Evolutionary conservation across 1,284 basidiomycete genomes (phyloP).

Genomic region (Ustilago sp.): DNA sequence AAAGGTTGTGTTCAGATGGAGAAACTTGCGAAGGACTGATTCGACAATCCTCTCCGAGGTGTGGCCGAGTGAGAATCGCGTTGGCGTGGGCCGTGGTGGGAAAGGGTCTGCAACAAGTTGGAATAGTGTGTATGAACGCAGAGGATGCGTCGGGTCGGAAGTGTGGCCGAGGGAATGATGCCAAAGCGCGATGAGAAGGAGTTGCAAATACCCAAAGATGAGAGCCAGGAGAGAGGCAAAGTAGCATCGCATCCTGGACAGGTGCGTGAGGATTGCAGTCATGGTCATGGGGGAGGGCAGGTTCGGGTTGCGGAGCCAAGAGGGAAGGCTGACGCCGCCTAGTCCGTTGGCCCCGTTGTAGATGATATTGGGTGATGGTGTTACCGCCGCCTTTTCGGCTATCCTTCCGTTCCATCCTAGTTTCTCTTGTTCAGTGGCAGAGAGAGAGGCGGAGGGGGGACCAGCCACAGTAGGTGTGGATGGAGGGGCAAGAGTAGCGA

Average conservation of each 20-base stretch:
- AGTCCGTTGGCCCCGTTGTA: slow-evolving; percentile 60
- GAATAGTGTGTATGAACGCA: slow-evolving; percentile 35
- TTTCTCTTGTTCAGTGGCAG: background rate
- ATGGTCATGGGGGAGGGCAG: slow-evolving; percentile 8
- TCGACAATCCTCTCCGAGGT: slow-evolving; percentile 19
- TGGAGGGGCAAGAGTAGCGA: slow-evolving; percentile 26
- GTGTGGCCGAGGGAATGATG: slow-evolving; percentile 55
- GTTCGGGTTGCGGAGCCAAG: slow-evolving; percentile 1
- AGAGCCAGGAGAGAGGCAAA: slow-evolving; percentile 33
- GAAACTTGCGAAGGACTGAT: slow-evolving; percentile 14
- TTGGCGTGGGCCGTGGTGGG: slow-evolving; percentile 4
- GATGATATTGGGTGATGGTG: slow-evolving; percentile 40
- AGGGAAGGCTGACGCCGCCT: slow-evolving; percentile 51
- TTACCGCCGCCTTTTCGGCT: background rate
- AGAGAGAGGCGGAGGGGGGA: slow-evolving; percentile 16
- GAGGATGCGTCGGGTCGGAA: slow-evolving; percentile 42
- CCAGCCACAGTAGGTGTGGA: background rate
- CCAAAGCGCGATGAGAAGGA: slow-evolving; percentile 54
- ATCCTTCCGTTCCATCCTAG: background rate
- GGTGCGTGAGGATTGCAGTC: slow-evolving; percentile 16
- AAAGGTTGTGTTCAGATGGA: slow-evolving; percentile 36
- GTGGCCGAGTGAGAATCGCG: background rate
- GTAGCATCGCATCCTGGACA: slow-evolving; percentile 10
- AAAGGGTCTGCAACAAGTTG: slow-evolving; percentile 31
- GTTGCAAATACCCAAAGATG: slow-evolving; percentile 58